Evolutionary conservation across 805 yeast species (phyloP).

Genomic region (Geotrichum ghanense): DNA sequence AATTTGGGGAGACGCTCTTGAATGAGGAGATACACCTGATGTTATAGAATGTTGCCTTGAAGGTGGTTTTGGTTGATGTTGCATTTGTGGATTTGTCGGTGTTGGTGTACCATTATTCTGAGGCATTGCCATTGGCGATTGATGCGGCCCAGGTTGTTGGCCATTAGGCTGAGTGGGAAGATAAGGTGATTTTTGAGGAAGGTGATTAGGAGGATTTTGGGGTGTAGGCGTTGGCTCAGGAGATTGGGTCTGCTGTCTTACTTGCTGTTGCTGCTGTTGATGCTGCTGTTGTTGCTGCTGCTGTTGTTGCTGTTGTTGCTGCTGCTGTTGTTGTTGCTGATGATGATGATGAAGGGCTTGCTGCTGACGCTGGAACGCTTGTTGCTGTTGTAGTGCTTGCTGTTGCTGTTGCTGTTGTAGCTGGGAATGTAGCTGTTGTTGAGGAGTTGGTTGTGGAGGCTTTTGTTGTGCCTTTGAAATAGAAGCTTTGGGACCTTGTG

Average conservation of each 20-base stretch:
- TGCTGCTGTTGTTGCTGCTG: conserved; percentile 10
- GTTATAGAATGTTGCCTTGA: conserved; percentile 1
- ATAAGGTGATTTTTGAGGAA: conserved; percentile 1
- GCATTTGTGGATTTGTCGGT: conserved; percentile 8
- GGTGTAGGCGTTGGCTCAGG: conserved; percentile 15
- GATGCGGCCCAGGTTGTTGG: conserved; percentile 1
- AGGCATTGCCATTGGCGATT: not conserved
- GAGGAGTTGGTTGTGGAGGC: conserved; percentile 4
- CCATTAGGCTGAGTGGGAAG: not conserved
- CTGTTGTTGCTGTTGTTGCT: conserved; percentile 6
- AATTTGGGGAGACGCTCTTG: conserved; percentile 6
- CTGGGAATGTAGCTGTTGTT: conserved; percentile 7
- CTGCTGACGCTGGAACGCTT: conserved; percentile 7
- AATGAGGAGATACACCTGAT: conserved; percentile 3
- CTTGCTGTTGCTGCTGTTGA: conserved; percentile 16
- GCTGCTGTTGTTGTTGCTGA: conserved; percentile 8
- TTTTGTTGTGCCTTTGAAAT: no score
- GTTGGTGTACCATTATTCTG: conserved; percentile 1
- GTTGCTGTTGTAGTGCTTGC: conserved; percentile 10
- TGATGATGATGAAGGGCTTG: conserved; percentile 4
- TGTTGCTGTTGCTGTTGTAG: conserved; percentile 7
- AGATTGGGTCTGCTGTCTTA: conserved; percentile 5
- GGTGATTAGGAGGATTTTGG: conserved; percentile 1
- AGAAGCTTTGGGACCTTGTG: no score
- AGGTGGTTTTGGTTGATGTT: conserved; percentile 3